phyloP scores from a whole-genome alignment of 805 yeast species.

The Kuraishia cidri region DNA sequence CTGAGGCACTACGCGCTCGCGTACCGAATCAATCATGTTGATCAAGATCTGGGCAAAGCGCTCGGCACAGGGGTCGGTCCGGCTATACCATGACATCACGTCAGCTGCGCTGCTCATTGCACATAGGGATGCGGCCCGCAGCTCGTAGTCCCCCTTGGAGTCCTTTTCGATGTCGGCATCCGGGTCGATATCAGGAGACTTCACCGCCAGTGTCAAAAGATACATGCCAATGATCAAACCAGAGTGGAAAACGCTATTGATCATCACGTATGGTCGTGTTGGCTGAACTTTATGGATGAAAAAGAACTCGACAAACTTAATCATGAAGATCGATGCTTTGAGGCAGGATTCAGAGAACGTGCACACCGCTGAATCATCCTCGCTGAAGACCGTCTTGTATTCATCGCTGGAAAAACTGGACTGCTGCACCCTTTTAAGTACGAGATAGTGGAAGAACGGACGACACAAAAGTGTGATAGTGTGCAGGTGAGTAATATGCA shows the following conservation, averaged over 20 bases:
- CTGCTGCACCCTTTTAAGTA: slow-evolving; percentile 10
- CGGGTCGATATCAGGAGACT: no score
- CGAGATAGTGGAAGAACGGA: slow-evolving; percentile 29
- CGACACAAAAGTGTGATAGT: slow-evolving; percentile 27
- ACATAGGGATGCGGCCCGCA: no score
- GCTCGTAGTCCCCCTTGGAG: no score
- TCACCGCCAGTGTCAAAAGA: slow-evolving; percentile 8
- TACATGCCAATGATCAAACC: slow-evolving; percentile 25
- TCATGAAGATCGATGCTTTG: slow-evolving; percentile 24
- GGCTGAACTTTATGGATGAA: slow-evolving; percentile 21
- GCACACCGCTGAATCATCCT: slow-evolving; percentile 5
- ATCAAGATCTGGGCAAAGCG: no score
- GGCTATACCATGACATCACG: no score
- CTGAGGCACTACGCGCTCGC: no score
- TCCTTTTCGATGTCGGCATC: no score
- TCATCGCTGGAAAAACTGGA: slow-evolving; percentile 5
- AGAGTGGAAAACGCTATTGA: slow-evolving; percentile 24
- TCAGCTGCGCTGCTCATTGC: no score
- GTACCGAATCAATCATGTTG: no score
- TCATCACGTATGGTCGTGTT: slow-evolving; percentile 23
- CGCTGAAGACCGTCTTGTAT: no score
- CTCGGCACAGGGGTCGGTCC: no score
- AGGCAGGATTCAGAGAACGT: slow-evolving; percentile 26
- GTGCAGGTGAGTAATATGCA: slow-evolving; percentile 26
- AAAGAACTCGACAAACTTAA: slow-evolving; percentile 20